These are phyloP conservation scores for Coffea humblotiana DNA, from an alignment of 305 asterid species.

Conservation along the genomic window DNA sequence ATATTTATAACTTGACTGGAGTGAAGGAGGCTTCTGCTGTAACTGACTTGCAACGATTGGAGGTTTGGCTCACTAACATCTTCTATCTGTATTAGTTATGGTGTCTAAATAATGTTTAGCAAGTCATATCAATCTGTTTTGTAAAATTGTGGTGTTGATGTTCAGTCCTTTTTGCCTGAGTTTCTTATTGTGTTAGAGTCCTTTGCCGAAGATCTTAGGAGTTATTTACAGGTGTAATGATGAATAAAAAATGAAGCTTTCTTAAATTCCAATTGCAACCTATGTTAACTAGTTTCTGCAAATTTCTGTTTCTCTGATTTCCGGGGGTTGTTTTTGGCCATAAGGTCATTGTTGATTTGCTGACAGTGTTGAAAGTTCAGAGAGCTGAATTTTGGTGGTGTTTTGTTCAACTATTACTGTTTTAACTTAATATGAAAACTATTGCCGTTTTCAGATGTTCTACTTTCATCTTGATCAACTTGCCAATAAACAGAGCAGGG, in stretches of 20 bases:
- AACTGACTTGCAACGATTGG: constrained; percentile 79
- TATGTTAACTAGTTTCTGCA: background rate
- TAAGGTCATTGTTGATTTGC: background rate
- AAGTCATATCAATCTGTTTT: background rate
- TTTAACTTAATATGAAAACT: background rate
- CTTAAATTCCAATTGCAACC: background rate
- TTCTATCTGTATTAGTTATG: background rate
- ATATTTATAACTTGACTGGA: constrained; percentile 69
- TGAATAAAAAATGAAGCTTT: background rate
- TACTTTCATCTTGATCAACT: background rate
- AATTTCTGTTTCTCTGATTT: background rate
- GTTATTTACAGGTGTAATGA: background rate
- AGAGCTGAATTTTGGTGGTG: background rate
- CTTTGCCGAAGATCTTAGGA: background rate
- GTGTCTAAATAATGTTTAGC: background rate
- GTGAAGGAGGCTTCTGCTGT: constrained; percentile 72
- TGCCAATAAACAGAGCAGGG: background rate
- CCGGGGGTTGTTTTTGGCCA: background rate
- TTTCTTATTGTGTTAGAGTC: background rate
- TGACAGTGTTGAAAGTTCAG: background rate
- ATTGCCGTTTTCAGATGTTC: background rate
- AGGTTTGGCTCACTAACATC: constrained; percentile 53
- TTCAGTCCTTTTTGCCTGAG: background rate
- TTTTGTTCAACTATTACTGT: background rate
- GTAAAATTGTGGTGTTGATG: background rate